These are phyloP conservation scores for Arthromyces matolae DNA, from an alignment of 768 basidiomycete genomes.

Conservation along the genomic window DNA sequence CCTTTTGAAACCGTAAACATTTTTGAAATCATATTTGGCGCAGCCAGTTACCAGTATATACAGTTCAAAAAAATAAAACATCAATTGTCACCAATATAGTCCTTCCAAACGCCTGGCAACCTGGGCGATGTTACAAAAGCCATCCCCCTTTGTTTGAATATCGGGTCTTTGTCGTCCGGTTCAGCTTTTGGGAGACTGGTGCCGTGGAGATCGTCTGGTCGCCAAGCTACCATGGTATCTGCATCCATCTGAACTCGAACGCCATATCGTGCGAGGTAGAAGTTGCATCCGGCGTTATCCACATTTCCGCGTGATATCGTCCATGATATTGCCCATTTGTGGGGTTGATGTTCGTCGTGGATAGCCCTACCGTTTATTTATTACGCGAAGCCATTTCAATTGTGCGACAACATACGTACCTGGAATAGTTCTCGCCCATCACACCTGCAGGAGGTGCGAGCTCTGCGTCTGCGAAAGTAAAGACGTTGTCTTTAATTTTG, in stretches of 20 bases:
- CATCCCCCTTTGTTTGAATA: constrained; percentile 7
- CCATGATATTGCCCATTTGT: not conserved
- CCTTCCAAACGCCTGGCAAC: too few relatives aligned
- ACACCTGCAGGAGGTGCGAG: constrained; percentile 6
- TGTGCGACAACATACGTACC: too few relatives aligned
- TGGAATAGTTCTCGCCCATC: not conserved
- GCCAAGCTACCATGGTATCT: constrained; percentile 16
- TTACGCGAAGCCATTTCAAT: too few relatives aligned
- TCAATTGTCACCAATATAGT: too few relatives aligned
- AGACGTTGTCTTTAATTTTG: not conserved
- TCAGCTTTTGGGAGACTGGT: constrained; percentile 14
- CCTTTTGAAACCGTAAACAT: too few relatives aligned
- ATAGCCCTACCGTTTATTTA: too few relatives aligned
- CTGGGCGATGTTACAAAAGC: too few relatives aligned
- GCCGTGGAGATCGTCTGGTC: constrained; percentile 13
- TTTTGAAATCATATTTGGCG: too few relatives aligned
- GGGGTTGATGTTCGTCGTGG: constrained; percentile 1
- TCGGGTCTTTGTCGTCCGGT: constrained; percentile 5
- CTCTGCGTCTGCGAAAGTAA: not conserved
- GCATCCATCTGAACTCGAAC: constrained; percentile 5
- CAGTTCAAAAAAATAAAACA: too few relatives aligned
- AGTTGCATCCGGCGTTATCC: too few relatives aligned
- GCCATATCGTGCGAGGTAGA: constrained; percentile 15
- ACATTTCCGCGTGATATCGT: constrained; percentile 5
- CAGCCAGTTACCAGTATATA: too few relatives aligned